Conservation (phyloP, 208 protist genomes). For the Herpetomonas muscarum region DNA sequence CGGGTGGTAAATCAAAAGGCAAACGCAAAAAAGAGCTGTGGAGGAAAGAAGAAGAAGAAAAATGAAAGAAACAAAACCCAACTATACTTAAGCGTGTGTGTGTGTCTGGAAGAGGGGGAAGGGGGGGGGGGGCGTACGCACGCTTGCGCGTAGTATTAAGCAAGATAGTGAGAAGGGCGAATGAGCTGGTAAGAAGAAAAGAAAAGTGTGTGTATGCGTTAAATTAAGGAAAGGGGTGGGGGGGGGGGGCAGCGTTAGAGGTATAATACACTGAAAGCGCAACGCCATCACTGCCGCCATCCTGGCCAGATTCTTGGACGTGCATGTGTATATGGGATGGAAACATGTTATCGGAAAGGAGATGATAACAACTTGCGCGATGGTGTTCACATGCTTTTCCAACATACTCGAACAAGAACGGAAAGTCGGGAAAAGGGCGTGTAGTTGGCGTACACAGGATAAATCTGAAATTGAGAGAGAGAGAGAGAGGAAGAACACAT, state of each 20-base stretch:
- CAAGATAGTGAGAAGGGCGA: too few species aligned
- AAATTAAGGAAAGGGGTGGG: conserved; percentile 12
- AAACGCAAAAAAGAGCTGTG: not conserved
- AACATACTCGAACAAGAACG: not conserved
- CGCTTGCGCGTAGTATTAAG: too few species aligned
- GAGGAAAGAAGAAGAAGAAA: not conserved
- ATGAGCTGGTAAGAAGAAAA: too few species aligned
- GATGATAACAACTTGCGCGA: not conserved
- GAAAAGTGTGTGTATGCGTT: not conserved
- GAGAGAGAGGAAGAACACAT: not conserved
- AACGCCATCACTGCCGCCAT: too few species aligned
- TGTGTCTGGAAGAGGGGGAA: too few species aligned
- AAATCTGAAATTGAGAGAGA: not conserved
- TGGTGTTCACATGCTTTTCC: not conserved
- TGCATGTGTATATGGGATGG: too few species aligned
- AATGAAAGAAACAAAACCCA: conserved; percentile 6
- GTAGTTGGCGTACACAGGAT: not conserved
- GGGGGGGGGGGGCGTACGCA: too few species aligned
- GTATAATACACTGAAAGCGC: too few species aligned
- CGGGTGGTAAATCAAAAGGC: not conserved
- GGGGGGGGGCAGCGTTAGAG: too few species aligned
- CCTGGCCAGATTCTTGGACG: too few species aligned
- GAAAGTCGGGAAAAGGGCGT: not conserved
- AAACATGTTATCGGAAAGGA: not conserved
- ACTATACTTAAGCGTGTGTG: too few species aligned